Evolutionary conservation across 768 basidiomycete genomes (phyloP).

Genomic region (Podaxis sp.): DNA sequence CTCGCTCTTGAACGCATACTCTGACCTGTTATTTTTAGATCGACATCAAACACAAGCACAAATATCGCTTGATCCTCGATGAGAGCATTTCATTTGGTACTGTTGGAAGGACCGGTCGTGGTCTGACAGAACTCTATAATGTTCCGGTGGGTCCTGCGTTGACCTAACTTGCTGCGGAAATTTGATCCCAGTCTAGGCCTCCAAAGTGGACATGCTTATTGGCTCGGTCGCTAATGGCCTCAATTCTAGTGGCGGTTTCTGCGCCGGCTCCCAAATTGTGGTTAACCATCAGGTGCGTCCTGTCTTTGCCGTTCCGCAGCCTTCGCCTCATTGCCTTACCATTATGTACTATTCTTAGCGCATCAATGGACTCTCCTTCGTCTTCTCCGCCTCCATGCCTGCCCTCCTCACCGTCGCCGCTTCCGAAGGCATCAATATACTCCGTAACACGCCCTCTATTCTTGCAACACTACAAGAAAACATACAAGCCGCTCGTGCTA

Average conservation of each 20-base stretch:
- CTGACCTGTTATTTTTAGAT: constrained; percentile 49
- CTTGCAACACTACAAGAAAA: constrained; percentile 82
- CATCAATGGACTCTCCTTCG: constrained; percentile 93
- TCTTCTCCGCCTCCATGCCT: constrained; percentile 96
- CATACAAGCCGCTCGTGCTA: constrained; percentile 68
- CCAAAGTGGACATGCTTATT: constrained; percentile 92
- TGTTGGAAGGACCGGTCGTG: constrained; percentile 91
- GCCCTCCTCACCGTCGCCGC: constrained; percentile 85
- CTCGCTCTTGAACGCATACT: not conserved
- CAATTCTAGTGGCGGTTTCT: constrained; percentile 89
- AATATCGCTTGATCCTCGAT: constrained; percentile 93
- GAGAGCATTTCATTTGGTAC: constrained; percentile 93
- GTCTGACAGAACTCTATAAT: constrained; percentile 92
- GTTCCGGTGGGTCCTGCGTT: constrained; percentile 64
- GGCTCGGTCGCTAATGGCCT: constrained; percentile 88
- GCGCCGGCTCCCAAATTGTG: constrained; percentile 81
- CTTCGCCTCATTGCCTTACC: not conserved
- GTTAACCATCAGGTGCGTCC: constrained; percentile 80
- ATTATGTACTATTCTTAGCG: constrained; percentile 46
- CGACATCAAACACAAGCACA: constrained; percentile 93
- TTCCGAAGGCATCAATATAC: constrained; percentile 80
- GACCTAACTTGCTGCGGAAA: not conserved
- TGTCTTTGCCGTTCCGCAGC: not conserved
- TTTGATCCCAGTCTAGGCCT: constrained; percentile 47
- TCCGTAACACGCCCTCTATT: constrained; percentile 74